Conservation (phyloP, 345 rosid genomes). For the Moricandia arvensis region DNA sequence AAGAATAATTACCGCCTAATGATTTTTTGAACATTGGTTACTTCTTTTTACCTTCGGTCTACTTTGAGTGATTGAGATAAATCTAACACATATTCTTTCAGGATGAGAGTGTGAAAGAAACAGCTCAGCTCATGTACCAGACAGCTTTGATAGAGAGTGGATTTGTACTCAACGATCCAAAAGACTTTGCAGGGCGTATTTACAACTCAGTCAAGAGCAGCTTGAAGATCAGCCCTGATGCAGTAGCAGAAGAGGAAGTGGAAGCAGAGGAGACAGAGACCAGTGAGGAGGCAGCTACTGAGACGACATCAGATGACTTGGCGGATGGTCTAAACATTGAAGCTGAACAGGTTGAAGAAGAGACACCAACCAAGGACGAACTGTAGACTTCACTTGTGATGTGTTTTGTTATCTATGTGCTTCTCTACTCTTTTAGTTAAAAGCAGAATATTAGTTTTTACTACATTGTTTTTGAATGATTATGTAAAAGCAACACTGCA, state of each 20-base stretch:
- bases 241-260: conserved; percentile 70
- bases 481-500: conserved; percentile 7
- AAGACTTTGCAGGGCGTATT: conserved; percentile 80
- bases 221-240: conserved; percentile 74
- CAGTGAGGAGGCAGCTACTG: conserved; percentile 21
- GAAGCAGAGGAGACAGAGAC: conserved; percentile 59
- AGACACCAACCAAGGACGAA: conserved; percentile 29
- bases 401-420: not conserved
- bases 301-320: conserved; percentile 38
- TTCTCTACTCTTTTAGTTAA: conserved; percentile 19
- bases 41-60: not conserved
- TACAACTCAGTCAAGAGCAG: conserved; percentile 73
- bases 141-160: conserved; percentile 98
- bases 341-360: conserved; percentile 37
- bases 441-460: conserved; percentile 23
- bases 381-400: conserved; percentile 24
- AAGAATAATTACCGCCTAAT: too few species aligned
- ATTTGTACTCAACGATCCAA: conserved; percentile 67
- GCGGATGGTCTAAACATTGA: conserved; percentile 28
- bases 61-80: not conserved
- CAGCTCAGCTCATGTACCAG: conserved; percentile 87
- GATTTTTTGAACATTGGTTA: too few species aligned
- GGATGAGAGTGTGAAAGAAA: conserved; percentile 74
- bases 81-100: conserved; percentile 26
- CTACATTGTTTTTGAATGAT: conserved; percentile 11